Conservation (phyloP, 139 green algal species). For the Chlorella sp. region DNA sequence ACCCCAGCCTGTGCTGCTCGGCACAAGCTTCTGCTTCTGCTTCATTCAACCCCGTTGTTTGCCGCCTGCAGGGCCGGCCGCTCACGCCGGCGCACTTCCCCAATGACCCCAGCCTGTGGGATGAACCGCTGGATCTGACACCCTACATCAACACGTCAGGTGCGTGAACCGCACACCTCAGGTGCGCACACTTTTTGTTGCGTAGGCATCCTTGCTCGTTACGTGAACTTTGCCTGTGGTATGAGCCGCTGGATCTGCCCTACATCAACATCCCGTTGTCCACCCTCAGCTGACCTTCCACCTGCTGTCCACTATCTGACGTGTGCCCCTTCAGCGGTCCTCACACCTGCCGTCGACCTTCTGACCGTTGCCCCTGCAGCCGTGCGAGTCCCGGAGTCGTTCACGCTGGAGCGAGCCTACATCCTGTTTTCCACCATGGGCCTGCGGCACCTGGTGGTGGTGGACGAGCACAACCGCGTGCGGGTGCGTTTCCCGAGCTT, state of each 20-base stretch:
- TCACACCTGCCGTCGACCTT: neutral
- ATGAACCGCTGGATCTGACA: slow-evolving; percentile 74
- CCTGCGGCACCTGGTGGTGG: slow-evolving; percentile 79
- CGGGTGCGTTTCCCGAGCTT: neutral
- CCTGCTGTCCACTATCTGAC: neutral
- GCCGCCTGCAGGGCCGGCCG: slow-evolving; percentile 19
- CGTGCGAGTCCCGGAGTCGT: slow-evolving; percentile 67
- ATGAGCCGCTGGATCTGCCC: no score
- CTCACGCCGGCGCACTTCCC: slow-evolving; percentile 25
- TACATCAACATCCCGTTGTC: no score
- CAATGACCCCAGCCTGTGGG: slow-evolving; percentile 38
- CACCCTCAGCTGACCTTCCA: neutral
- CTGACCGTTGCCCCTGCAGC: neutral
- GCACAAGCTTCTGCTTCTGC: neutral
- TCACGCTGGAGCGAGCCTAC: slow-evolving; percentile 84
- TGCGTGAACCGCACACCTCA: neutral
- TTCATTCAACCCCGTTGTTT: no score
- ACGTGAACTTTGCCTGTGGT: no score
- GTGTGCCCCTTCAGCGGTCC: neutral
- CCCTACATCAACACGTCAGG: slow-evolving; percentile 82
- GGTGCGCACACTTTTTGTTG: neutral
- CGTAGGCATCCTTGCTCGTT: neutral
- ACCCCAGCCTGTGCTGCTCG: slow-evolving; percentile 30
- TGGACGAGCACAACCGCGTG: slow-evolving; percentile 79
- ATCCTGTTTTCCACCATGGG: slow-evolving; percentile 86